Conservation (phyloP, 179 eudicot genomes). For the Pouteria campechiana region DNA sequence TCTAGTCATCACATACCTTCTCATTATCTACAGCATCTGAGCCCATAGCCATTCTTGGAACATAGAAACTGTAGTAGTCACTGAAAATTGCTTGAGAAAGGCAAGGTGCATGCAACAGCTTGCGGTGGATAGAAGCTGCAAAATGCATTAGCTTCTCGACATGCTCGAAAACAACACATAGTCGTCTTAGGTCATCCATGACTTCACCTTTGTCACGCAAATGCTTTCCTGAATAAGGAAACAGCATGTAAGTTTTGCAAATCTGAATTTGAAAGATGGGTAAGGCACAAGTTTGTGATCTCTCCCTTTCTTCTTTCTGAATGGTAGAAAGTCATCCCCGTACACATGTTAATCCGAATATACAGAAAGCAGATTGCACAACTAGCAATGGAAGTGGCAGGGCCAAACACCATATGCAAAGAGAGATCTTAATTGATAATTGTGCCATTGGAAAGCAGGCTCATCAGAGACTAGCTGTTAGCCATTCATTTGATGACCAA, state of each 20-base stretch:
- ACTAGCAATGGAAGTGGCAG: too few species aligned
- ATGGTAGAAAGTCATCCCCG: too few species aligned
- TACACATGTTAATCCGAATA: too few species aligned
- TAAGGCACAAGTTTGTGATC: too few species aligned
- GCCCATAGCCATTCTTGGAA: conserved; percentile 50
- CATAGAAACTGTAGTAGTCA: conserved; percentile 55
- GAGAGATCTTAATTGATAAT: too few species aligned
- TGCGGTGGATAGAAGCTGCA: conserved; percentile 81
- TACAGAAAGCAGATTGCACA: too few species aligned
- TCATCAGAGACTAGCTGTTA: too few species aligned
- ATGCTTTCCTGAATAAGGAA: conserved; percentile 36
- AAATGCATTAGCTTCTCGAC: conserved; percentile 52
- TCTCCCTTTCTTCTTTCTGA: too few species aligned
- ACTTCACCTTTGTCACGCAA: conserved; percentile 31
- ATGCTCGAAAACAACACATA: conserved; percentile 48
- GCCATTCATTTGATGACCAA: too few species aligned
- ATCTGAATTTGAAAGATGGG: background rate
- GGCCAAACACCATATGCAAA: too few species aligned
- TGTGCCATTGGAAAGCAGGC: too few species aligned
- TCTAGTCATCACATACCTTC: conserved; percentile 44
- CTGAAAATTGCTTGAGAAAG: conserved; percentile 46
- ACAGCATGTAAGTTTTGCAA: background rate
- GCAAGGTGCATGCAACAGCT: conserved; percentile 60
- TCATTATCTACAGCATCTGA: conserved; percentile 11
- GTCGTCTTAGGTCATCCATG: conserved; percentile 51